Base-by-base conservation (phyloP, 495 filamentous ascomycete species). In the Penicillium bialowiezense region DNA sequence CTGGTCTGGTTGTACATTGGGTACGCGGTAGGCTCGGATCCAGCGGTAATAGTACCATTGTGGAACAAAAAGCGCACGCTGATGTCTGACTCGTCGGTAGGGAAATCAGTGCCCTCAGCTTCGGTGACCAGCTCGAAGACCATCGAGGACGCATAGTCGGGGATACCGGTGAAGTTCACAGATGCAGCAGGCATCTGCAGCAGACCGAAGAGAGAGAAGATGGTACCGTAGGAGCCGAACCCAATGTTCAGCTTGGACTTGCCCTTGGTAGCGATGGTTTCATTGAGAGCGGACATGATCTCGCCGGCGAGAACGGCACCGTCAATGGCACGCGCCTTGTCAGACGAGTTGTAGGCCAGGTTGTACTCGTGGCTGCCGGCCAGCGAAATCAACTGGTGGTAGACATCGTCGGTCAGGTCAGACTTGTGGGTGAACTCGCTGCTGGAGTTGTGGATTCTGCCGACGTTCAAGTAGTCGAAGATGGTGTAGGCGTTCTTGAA, bases 401-500 rank as follows among this genome's bases (percentile, higher is more conserved):
- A 60, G 24, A 57, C 56, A 2, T 59, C 58, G 23, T 61, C 46
- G 2, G 73, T 73, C 41, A 73, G 46, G n/a, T 66, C 50, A 10
- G 49, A 40, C 54, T 54, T 49, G 31, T 63, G 55, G 7, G 70
- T 55, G 51, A 71, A 67, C 2, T 59, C 45, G 18, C 53, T 56
- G 46, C 69, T 65, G 13, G 68, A 52, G 60, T 82, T 82, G 63
- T 82, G 76, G 46, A 82, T 81, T 10, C 24, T 52, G 38, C 70
- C 78, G 35, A 81, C 78, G 42, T 82, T 80, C 29, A 82, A 59
- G 45, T 77, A 71, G 56, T 82, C 78, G 59, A 68, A 82, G 56
- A 82, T 86, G 45, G 73, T 67, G 66, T 90, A 91, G 19, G 83
- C 87, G 58, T 89, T 89, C 63, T 84, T 82, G 73, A 80, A 90